These are phyloP conservation scores for Aspergillus carbonarius DNA, from an alignment of 2,329 filamentous ascomycete genomes.

Conservation along the genomic window DNA sequence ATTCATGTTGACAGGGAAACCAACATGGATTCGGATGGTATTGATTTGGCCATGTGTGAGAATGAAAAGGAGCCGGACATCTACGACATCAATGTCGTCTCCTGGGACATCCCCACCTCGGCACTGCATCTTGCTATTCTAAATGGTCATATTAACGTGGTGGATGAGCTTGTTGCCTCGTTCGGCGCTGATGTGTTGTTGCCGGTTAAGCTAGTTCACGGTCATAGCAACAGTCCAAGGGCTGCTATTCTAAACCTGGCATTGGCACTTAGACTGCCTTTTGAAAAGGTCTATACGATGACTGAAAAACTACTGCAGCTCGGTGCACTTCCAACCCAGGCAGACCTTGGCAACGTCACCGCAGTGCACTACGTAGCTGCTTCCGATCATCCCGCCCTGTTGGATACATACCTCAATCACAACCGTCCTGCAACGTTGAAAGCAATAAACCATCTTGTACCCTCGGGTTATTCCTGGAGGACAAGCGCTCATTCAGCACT, in stretches of 20 bases:
- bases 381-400: conserved; percentile 46
- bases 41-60: conserved; percentile 53
- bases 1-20: conserved; percentile 56
- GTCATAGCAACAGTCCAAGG: conserved; percentile 47
- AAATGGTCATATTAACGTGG: conserved; percentile 67
- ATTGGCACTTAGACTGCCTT: conserved; percentile 64
- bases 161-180: conserved; percentile 65
- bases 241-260: conserved; percentile 68
- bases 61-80: conserved; percentile 71
- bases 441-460: conserved; percentile 65
- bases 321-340: conserved; percentile 72
- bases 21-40: conserved; percentile 36
- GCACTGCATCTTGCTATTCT: conserved; percentile 78
- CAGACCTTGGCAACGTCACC: conserved; percentile 64
- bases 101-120: conserved; percentile 74
- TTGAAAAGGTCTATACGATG: conserved; percentile 65
- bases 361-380: conserved; percentile 65
- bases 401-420: conserved; percentile 48
- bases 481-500: conserved; percentile 52
- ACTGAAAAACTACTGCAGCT: conserved; percentile 63
- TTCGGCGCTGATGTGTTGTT: conserved; percentile 77
- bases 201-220: conserved; percentile 64
- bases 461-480: conserved; percentile 37
- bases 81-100: conserved; percentile 73
- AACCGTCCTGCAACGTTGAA: conserved; percentile 62